These are phyloP conservation scores for Lentinus polychrous DNA, from an alignment of 1,284 basidiomycete species.

Conservation along the genomic window DNA sequence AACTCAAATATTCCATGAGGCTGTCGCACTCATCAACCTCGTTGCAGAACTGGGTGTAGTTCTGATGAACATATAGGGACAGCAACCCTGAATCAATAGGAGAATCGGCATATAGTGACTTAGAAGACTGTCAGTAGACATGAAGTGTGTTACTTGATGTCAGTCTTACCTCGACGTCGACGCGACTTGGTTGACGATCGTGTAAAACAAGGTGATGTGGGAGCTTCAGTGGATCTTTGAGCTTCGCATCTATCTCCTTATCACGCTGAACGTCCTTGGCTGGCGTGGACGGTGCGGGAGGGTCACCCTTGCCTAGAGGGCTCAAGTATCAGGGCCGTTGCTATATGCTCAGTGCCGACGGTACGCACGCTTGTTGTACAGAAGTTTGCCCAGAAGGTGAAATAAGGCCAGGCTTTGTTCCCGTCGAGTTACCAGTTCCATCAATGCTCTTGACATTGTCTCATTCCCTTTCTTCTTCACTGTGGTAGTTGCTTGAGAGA, in stretches of 20 bases:
- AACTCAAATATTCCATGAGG: slow-evolving; percentile 76
- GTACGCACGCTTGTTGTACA: slow-evolving; percentile 86
- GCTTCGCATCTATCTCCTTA: slow-evolving; percentile 41
- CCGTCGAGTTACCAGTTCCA: slow-evolving; percentile 71
- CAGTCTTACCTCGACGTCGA: slow-evolving; percentile 69
- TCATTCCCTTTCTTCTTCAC: not conserved
- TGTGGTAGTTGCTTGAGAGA: slow-evolving; percentile 5
- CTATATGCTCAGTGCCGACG: not conserved
- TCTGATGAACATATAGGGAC: slow-evolving; percentile 89
- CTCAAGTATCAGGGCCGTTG: not conserved
- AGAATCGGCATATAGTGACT: slow-evolving; percentile 78
- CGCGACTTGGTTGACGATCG: slow-evolving; percentile 65
- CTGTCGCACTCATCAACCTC: slow-evolving; percentile 72
- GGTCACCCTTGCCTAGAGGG: slow-evolving; percentile 63
- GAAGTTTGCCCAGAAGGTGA: slow-evolving; percentile 87
- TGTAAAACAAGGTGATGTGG: slow-evolving; percentile 55
- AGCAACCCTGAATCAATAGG: slow-evolving; percentile 89
- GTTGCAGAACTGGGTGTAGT: slow-evolving; percentile 79
- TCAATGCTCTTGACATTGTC: slow-evolving; percentile 25
- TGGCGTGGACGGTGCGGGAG: slow-evolving; percentile 42
- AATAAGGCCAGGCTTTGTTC: slow-evolving; percentile 88
- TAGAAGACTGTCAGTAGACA: slow-evolving; percentile 1
- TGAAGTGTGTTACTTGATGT: not conserved
- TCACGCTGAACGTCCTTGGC: slow-evolving; percentile 54
- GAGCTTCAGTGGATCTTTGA: slow-evolving; percentile 45